Evolutionary conservation across 2,329 filamentous ascomycete genomes (phyloP), one percentile per base, ranked within the genome.

Genomic region (Aspergillus latus): DNA sequence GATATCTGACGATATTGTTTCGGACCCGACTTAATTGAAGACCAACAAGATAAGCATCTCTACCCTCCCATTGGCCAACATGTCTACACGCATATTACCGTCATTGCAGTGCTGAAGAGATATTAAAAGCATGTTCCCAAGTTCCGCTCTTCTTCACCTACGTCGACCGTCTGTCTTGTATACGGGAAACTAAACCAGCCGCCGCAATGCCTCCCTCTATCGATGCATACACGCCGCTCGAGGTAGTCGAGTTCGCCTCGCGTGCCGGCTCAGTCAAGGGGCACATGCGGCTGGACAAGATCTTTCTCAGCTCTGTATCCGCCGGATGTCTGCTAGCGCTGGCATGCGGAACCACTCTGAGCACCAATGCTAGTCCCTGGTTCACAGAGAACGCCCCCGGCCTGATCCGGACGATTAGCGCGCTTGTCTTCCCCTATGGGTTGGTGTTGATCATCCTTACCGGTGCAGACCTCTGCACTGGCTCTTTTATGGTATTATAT

Each of bases 311-410:
- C 57, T 70, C 77, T 3, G 74, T 83, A 40, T 78, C 80, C 45
- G 80, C 80, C 4, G 82, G 82, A 0, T 76, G 76, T 54, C 67
- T 84, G 5, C 69, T 84, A 1, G 74, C 78, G 2, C 83, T 84
- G 59, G 81, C 77, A 4, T 79, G 76, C 42, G 80, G 77, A 0
- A 75, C 78, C 2, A 65, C 71, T 0, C 68, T 82, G n/a, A 77
- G 74, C 49, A 77, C 77, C 28, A 77, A 73, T 57, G 67, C 77
- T 3, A 68, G 77, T 0, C 74, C 78, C 1, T 81, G 78, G 79
- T 80, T 75, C 59, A 72, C 78, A 49, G 73, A 75, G 5, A 81
- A 81, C 59, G 79, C 78, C 0, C 76, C 76, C 0, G 79, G 78
- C 10, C 64, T 82, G 34, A 76, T 81, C 36, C 71, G 76, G 6